Conservation (phyloP, 1,284 basidiomycete species). For the Malassezia arunalokei region DNA sequence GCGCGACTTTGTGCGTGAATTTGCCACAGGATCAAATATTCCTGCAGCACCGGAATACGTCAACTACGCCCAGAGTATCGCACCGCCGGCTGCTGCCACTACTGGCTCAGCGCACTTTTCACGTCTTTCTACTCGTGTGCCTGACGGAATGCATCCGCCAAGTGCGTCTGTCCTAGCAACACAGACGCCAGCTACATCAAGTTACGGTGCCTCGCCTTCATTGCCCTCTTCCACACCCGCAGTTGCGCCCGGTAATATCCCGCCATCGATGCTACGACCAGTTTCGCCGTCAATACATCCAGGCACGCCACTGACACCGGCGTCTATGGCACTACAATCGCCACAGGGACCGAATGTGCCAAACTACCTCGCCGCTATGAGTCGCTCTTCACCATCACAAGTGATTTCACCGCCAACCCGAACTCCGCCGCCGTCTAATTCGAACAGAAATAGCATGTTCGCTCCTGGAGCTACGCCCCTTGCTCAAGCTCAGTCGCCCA, state of each 20-base stretch:
- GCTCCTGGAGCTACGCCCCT: constrained; percentile 13
- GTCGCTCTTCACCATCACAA: constrained; percentile 12
- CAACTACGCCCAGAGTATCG: constrained; percentile 41
- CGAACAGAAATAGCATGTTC: constrained; percentile 14
- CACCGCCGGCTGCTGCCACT: constrained; percentile 26
- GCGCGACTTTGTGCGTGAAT: constrained; percentile 34
- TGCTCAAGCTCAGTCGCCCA: constrained; percentile 1
- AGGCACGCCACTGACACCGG: background rate
- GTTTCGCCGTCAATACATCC: background rate
- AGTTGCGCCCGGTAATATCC: background rate
- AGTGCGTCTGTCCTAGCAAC: constrained; percentile 6
- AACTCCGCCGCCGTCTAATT: constrained; percentile 27
- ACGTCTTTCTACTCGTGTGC: constrained; percentile 29
- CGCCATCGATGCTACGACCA: background rate
- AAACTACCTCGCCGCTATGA: constrained; percentile 1
- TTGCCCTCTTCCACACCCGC: background rate
- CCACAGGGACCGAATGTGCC: background rate
- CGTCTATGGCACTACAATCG: background rate
- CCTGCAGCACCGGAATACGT: constrained; percentile 44
- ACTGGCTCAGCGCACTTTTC: constrained; percentile 35
- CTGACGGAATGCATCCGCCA: constrained; percentile 13
- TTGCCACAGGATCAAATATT: constrained; percentile 38
- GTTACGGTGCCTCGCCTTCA: background rate
- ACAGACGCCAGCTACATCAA: constrained; percentile 1
- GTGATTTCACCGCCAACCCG: constrained; percentile 6